Evolutionary conservation across 1,139 yeast species (phyloP), one percentile per base, ranked within the genome.

Genomic region (Debaryomyces subglobosus): DNA sequence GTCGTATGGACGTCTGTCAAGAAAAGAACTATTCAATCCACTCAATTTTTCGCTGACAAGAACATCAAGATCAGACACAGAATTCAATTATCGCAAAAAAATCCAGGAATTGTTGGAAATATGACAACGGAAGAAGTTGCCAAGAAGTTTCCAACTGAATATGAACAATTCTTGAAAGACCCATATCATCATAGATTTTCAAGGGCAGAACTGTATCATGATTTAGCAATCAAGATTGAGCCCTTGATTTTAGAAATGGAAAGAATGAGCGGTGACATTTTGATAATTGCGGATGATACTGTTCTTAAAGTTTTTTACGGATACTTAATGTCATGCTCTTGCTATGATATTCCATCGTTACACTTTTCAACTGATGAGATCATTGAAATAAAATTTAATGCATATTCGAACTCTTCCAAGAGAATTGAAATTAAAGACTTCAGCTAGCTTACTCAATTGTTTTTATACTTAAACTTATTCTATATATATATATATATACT

Each of bases 1-100:
- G 82, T 82, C 5, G 91, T 94, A 12, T 94, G 98, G 97, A 89
- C 97, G 0, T 92, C 97, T 0, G 91, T 95, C 5, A 82, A 96
- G 51, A 77, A 81, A 57, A 80, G 97, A 60, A 91, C 97, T 0
- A 77, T 86, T 13, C 90, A 91, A 58, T 84, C 96, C 1, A 91
- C 95, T 0, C 77, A 78, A 47, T 82, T 77, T 51, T 88, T 92
- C 64, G 73, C 80, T 37, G 77, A 80, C 8, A 76, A 72, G 45
- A 85, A 82, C 27, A 79, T 89, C 50, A 77, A 77, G 5, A 84
- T 85, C 13, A 74, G 85, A 49, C 91, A 88, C 63, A 77, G 97
- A 54, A 84, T 92, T 36, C 96, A 90, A 63, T 72, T 94, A 58
- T 86, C 91, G 34, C 97, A 90, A 64, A 73, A 89, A 61, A 90